Base-by-base conservation (phyloP, 768 basidiomycete species). In the Mycena belliarum region DNA sequence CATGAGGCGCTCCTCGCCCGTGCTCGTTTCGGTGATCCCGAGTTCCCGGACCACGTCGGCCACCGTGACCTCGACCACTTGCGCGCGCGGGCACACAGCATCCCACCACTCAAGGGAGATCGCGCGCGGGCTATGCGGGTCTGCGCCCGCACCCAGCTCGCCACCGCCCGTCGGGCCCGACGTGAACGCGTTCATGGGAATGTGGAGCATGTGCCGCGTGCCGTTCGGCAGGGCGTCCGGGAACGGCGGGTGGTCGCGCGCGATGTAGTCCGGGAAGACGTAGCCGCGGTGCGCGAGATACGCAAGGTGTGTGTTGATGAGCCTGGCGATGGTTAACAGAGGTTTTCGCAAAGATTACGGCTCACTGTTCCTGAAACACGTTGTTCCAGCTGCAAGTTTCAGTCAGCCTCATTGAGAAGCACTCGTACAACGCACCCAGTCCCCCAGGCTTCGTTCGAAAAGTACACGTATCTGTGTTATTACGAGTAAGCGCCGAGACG, bases 101-200 rank as follows among this genome's bases (percentile, higher is more conserved):
- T 46, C 35, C 61, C 61, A 62, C 61, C 55, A 62, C 18, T 45
- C 37, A 5, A 21, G 20, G 12, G 60, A 54, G 5, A 55, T 29
- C 18, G 55, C 51, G 18, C 52, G 40, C 24, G 61, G 52, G 15
- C 12, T n/a, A 15, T 12, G 10, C 6, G 53, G 26, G 20, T 57
- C 42, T 9, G 5, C 43, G 28, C 11, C 35, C 0, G 1, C 24
- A 21, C 56, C 61, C 43, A 46, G 44, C 15, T 55, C 45, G 18
- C 60, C 60, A 21, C 60, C 60, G 25, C 60, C 56, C 6, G 56
- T 62, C 16, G 60, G 60, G 6, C 60, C 60, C 23, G 50, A 48
- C 2, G 55, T 62, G 49, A 62, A 33, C 11, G 60, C 60, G 41
- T 57, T 57, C 60, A 61, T 61, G 7, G 60, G 60, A 28, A 61